These are phyloP conservation scores for Sugiyamaella valdiviana DNA, from an alignment of 805 yeast genomes.

Conservation along the genomic window DNA sequence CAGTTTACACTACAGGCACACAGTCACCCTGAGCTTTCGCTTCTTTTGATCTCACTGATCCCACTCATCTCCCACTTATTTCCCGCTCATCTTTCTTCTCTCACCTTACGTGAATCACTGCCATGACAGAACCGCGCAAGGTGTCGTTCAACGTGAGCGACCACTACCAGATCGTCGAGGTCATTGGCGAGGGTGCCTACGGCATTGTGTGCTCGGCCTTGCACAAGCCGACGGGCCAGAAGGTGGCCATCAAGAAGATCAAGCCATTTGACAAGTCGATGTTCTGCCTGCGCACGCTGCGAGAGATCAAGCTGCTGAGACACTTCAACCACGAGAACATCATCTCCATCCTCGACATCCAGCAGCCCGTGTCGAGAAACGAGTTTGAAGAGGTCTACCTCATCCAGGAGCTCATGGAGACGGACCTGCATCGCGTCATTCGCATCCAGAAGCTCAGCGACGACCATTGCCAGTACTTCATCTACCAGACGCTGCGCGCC, in stretches of 20 bases:
- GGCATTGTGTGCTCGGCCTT: slow-evolving; percentile 87
- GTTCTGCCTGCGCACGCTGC: slow-evolving; percentile 80
- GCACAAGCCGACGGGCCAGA: slow-evolving; percentile 77
- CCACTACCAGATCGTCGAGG: slow-evolving; percentile 75
- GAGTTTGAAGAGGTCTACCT: slow-evolving; percentile 81
- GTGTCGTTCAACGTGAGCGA: slow-evolving; percentile 71
- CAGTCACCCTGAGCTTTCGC: neutral
- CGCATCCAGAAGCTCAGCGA: slow-evolving; percentile 82
- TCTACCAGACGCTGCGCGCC: slow-evolving; percentile 86
- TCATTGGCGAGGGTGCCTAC: slow-evolving; percentile 94
- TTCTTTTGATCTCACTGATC: neutral
- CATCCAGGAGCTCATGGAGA: slow-evolving; percentile 84
- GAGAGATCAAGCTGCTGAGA: slow-evolving; percentile 82
- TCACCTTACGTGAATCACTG: neutral
- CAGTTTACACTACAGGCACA: neutral
- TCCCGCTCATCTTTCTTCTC: neutral
- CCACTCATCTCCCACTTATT: neutral
- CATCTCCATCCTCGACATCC: slow-evolving; percentile 82
- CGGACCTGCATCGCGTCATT: slow-evolving; percentile 96
- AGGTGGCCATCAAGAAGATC: slow-evolving; percentile 93
- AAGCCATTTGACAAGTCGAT: slow-evolving; percentile 86
- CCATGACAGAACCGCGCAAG: neutral
- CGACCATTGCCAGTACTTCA: slow-evolving; percentile 90
- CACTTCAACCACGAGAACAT: slow-evolving; percentile 94
- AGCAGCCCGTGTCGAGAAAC: slow-evolving; percentile 71